phyloP scores from a whole-genome alignment of 129 eudicot species.

The Saposhnikovia divaricata region DNA sequence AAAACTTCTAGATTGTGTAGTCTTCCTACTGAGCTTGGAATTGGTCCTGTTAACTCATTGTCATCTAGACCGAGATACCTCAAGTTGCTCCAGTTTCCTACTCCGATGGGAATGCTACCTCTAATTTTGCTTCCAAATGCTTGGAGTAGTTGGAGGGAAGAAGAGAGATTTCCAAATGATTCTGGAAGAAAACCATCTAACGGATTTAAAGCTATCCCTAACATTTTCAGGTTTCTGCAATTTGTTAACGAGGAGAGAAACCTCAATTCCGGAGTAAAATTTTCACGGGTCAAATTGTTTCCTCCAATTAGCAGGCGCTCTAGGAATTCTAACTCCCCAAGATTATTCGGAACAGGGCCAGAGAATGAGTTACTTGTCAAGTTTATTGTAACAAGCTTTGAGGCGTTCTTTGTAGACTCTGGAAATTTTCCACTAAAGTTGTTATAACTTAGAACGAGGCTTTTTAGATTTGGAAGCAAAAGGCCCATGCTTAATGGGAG shows the following conservation, averaged over 20 bases:
- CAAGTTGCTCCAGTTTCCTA: constrained; percentile 9
- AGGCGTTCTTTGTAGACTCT: constrained; percentile 8
- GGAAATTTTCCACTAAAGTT: constrained; percentile 12
- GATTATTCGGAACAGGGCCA: constrained; percentile 7
- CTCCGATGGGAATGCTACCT: neutral
- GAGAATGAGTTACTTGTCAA: neutral
- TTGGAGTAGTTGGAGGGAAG: neutral
- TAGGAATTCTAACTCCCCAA: constrained; percentile 6
- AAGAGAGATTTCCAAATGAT: constrained; percentile 9
- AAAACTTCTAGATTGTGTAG: neutral
- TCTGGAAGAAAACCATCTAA: constrained; percentile 4
- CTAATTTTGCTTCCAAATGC: constrained; percentile 1
- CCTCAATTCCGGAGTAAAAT: neutral
- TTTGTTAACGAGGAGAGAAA: constrained; percentile 7
- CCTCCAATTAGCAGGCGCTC: neutral
- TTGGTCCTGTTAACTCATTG: neutral
- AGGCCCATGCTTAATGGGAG: constrained; percentile 15
- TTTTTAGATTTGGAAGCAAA: constrained; percentile 17
- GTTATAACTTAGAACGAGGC: neutral
- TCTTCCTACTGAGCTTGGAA: neutral
- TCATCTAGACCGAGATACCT: neutral
- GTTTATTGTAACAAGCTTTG: neutral
- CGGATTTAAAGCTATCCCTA: neutral
- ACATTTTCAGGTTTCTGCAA: neutral
- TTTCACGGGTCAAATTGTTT: constrained; percentile 2